Evolutionary conservation across 148 eudicot genomes (phyloP).

Genomic region (Camellia japonica): DNA sequence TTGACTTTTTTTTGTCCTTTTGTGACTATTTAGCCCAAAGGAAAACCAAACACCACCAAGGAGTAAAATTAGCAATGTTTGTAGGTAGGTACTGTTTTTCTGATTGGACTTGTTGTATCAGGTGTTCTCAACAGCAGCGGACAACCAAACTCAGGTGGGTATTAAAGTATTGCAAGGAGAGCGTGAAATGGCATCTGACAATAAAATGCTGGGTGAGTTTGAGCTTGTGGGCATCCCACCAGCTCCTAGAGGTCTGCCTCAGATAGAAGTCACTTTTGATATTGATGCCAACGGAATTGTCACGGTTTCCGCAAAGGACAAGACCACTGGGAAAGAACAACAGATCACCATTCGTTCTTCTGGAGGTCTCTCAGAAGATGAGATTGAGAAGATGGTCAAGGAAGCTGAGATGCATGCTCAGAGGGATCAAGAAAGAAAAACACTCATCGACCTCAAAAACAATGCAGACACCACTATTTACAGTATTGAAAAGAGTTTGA

Average conservation of each 20-base stretch:
- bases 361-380: slow-evolving; percentile 85
- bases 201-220: slow-evolving; percentile 84
- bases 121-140: slow-evolving; percentile 98
- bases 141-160: slow-evolving; percentile 97
- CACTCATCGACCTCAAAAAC: slow-evolving; percentile 73
- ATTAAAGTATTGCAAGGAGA: slow-evolving; percentile 95
- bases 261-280: slow-evolving; percentile 94
- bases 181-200: slow-evolving; percentile 94
- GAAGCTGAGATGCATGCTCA: slow-evolving; percentile 91
- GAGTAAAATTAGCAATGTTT: not conserved
- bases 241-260: slow-evolving; percentile 92
- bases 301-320: slow-evolving; percentile 93
- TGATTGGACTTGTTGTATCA: slow-evolving; percentile 22
- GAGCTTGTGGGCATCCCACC: slow-evolving; percentile 98
- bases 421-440: slow-evolving; percentile 77
- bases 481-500: slow-evolving; percentile 81
- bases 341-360: slow-evolving; percentile 89
- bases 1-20: too few species aligned
- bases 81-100: not conserved
- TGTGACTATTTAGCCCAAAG: too few species aligned
- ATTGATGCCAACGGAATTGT: slow-evolving; percentile 96
- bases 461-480: slow-evolving; percentile 84
- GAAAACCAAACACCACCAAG: too few species aligned
- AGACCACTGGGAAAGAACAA: slow-evolving; percentile 80
- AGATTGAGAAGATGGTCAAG: slow-evolving; percentile 83